Percentiles rank a stretch among this genome's conserved stretches.
phyloP scores from a whole-genome alignment of 2,329 filamentous ascomycete species.

The Aureobasidium pullulans region DNA sequence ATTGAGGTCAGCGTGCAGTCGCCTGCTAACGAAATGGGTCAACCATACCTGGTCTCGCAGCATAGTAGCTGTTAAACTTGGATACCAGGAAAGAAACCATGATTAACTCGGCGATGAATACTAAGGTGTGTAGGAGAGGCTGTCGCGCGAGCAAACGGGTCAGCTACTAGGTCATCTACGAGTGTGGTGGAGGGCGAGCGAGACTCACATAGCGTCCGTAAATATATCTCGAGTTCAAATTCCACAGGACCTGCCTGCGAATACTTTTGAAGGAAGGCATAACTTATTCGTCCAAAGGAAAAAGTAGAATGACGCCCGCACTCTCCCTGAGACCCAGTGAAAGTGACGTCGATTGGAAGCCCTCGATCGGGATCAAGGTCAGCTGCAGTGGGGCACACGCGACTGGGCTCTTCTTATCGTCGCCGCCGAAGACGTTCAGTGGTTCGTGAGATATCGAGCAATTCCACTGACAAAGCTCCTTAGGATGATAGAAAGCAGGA shows the following conservation, averaged over 20 bases:
- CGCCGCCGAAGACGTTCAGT: neutral
- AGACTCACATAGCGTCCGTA: constrained; percentile 64
- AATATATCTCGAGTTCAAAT: constrained; percentile 65
- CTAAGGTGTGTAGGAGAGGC: constrained; percentile 79
- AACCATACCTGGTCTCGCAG: constrained; percentile 67
- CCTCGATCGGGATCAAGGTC: constrained; percentile 5
- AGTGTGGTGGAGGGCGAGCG: constrained; percentile 10
- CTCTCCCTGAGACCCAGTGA: neutral
- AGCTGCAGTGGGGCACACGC: constrained; percentile 3
- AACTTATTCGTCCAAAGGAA: neutral
- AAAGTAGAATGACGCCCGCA: constrained; percentile 11
- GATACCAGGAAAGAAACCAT: constrained; percentile 73
- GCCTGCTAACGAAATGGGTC: neutral
- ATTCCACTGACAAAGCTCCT: neutral
- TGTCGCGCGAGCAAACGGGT: constrained; percentile 32
- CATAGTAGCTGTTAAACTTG: constrained; percentile 92
- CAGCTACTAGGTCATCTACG: neutral
- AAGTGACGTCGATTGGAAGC: neutral
- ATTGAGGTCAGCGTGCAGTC: neutral
- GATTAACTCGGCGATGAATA: constrained; percentile 83
- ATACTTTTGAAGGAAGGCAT: constrained; percentile 39
- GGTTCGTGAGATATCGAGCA: neutral
- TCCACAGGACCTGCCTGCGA: constrained; percentile 31
- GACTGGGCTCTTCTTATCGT: neutral
- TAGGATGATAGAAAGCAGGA: neutral